These are phyloP conservation scores for Sonneratia caseolaris DNA, from an alignment of 345 rosid genomes.

Conservation along the genomic window DNA sequence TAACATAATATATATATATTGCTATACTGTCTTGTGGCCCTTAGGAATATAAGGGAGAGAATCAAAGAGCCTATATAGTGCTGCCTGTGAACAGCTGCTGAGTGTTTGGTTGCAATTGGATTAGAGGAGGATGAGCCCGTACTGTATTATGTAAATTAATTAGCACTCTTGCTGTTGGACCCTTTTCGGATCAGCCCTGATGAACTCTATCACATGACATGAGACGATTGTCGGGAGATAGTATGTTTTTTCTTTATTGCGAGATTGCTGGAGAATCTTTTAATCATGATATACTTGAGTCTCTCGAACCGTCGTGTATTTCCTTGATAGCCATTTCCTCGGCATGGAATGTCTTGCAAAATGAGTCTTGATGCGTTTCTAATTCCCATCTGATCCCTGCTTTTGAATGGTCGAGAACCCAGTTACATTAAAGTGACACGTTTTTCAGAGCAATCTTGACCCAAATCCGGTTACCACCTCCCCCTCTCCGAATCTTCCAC, in stretches of 20 bases:
- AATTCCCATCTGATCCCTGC: no score
- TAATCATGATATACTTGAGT: no score
- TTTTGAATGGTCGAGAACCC: no score
- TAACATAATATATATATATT: background rate
- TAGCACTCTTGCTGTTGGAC: background rate
- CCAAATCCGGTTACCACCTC: constrained; percentile 35
- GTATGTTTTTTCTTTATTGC: no score
- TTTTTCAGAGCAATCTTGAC: no score
- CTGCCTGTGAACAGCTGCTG: background rate
- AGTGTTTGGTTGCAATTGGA: background rate
- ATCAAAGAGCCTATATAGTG: constrained; percentile 1
- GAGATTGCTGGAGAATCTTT: no score
- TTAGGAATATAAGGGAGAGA: background rate
- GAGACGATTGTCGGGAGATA: no score
- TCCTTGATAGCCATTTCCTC: no score
- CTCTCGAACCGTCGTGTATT: no score
- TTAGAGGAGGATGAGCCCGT: background rate
- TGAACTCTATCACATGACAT: background rate
- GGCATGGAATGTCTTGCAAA: no score
- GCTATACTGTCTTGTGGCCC: background rate
- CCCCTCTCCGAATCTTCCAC: constrained; percentile 34
- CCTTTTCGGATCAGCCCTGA: background rate
- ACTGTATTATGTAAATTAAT: background rate
- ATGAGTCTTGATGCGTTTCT: no score
- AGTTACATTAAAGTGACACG: no score